Conservation (phyloP, 305 asterid genomes). For the Rubia tinctorum region DNA sequence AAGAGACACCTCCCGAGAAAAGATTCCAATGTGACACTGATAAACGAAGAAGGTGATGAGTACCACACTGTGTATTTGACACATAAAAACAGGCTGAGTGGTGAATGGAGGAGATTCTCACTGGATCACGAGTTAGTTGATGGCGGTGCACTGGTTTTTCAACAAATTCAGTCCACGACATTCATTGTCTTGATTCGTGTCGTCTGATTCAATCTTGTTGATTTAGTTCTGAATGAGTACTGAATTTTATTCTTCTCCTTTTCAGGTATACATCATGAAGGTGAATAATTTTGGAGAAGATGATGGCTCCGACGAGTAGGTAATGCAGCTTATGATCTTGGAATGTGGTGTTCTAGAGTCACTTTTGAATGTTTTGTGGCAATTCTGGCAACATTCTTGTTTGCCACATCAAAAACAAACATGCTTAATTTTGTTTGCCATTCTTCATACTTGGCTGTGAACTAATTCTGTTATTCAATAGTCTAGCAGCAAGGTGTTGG, state of each 20-base stretch:
- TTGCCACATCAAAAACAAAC: no score
- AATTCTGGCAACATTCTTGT: background rate
- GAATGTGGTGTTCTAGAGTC: no score
- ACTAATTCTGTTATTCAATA: no score
- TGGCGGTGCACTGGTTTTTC: slow-evolving; percentile 79
- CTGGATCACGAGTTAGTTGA: slow-evolving; percentile 76
- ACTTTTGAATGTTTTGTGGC: no score
- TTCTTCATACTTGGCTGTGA: no score
- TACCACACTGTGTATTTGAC: slow-evolving; percentile 66
- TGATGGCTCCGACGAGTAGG: background rate
- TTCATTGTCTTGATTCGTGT: slow-evolving; percentile 37
- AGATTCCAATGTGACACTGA: slow-evolving; percentile 51
- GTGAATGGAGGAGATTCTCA: slow-evolving; percentile 83
- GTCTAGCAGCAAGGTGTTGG: no score
- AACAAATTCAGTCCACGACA: slow-evolving; percentile 45
- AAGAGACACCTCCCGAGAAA: slow-evolving; percentile 51
- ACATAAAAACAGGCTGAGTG: slow-evolving; percentile 77
- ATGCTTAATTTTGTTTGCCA: no score
- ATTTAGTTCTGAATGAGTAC: background rate
- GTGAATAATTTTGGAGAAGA: slow-evolving; percentile 3
- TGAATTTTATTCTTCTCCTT: background rate
- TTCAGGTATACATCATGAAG: slow-evolving; percentile 20
- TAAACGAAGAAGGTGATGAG: slow-evolving; percentile 68
- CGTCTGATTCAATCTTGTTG: background rate
- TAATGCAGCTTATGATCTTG: no score